A percentile compares a stretch with the other conserved stretches of the same genome.
These are phyloP conservation scores for Leccinum uliginosum DNA, from an alignment of 768 basidiomycete species.

Conservation along the genomic window DNA sequence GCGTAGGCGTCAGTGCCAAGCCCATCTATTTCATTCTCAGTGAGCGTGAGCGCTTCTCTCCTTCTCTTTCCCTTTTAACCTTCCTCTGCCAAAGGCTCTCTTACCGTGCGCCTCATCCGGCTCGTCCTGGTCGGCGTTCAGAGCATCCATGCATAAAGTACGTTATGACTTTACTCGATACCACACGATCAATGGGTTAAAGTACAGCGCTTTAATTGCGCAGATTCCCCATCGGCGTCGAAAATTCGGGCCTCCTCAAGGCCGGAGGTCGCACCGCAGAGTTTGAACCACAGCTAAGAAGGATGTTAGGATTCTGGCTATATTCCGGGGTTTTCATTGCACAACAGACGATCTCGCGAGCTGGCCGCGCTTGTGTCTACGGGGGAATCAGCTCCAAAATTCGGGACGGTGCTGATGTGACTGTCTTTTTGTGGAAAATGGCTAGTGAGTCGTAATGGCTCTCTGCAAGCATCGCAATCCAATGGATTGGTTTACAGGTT, in stretches of 20 bases:
- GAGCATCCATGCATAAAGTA: too few relatives aligned
- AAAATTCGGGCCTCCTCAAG: slow-evolving; percentile 92
- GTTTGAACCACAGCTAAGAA: slow-evolving; percentile 83
- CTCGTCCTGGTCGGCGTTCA: slow-evolving; percentile 52
- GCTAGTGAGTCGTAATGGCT: slow-evolving; percentile 47
- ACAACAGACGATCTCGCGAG: slow-evolving; percentile 41
- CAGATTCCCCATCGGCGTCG: slow-evolving; percentile 79
- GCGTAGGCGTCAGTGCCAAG: slow-evolving; percentile 41
- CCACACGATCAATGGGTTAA: too few relatives aligned
- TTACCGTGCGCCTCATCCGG: slow-evolving; percentile 58
- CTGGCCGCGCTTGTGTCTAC: slow-evolving; percentile 63
- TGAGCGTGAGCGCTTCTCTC: slow-evolving; percentile 55
- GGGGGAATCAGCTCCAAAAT: slow-evolving; percentile 50
- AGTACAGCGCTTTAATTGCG: too few relatives aligned
- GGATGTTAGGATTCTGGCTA: not conserved
- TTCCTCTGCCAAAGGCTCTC: slow-evolving; percentile 55
- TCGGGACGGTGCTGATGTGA: slow-evolving; percentile 57
- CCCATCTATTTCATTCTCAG: slow-evolving; percentile 81
- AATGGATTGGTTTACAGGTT: slow-evolving; percentile 40
- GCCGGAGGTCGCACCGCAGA: slow-evolving; percentile 75
- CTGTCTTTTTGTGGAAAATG: slow-evolving; percentile 81
- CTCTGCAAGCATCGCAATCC: not conserved
- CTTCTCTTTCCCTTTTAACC: not conserved
- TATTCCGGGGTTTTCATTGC: not conserved
- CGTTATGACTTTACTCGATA: too few relatives aligned